Percentiles rank a stretch among this genome's conserved stretches.
Evolutionary conservation across 768 basidiomycete species (phyloP).

Genomic region (Coprinellus micaceus): DNA sequence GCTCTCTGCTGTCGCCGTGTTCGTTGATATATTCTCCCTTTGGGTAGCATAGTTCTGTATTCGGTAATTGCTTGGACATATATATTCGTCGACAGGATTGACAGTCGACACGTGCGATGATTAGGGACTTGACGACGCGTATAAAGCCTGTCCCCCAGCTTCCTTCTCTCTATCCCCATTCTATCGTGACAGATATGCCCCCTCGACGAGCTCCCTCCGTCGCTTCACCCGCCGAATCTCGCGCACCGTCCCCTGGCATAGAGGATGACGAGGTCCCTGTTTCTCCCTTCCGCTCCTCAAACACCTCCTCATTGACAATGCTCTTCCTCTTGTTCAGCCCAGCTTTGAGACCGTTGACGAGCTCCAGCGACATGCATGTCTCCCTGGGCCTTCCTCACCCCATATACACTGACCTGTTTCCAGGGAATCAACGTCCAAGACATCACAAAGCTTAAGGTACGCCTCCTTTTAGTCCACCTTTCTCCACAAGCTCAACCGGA

Average conservation of each 20-base stretch:
- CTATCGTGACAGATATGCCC: constrained; percentile 32
- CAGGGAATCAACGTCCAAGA: constrained; percentile 96
- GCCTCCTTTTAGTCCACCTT: constrained; percentile 16
- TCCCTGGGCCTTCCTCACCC: neutral
- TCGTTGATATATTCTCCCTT: constrained; percentile 6
- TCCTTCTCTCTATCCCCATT: neutral
- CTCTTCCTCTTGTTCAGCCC: constrained; percentile 32
- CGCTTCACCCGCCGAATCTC: constrained; percentile 43
- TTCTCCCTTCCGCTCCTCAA: neutral
- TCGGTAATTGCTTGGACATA: neutral
- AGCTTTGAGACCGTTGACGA: constrained; percentile 83
- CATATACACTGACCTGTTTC: constrained; percentile 6
- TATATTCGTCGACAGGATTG: neutral
- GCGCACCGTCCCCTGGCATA: constrained; percentile 42
- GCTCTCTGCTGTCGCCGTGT: neutral
- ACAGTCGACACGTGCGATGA: constrained; percentile 13
- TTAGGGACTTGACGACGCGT: neutral
- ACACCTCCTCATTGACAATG: neutral
- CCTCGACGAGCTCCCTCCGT: constrained; percentile 52
- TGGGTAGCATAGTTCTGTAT: constrained; percentile 10
- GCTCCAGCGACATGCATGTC: constrained; percentile 71
- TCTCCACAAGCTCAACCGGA: no score
- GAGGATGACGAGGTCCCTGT: constrained; percentile 41
- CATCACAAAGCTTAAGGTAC: constrained; percentile 86
- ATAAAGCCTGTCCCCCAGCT: constrained; percentile 10